phyloP scores from a whole-genome alignment of 2,329 filamentous ascomycete species.

The Fusarium hostae region DNA sequence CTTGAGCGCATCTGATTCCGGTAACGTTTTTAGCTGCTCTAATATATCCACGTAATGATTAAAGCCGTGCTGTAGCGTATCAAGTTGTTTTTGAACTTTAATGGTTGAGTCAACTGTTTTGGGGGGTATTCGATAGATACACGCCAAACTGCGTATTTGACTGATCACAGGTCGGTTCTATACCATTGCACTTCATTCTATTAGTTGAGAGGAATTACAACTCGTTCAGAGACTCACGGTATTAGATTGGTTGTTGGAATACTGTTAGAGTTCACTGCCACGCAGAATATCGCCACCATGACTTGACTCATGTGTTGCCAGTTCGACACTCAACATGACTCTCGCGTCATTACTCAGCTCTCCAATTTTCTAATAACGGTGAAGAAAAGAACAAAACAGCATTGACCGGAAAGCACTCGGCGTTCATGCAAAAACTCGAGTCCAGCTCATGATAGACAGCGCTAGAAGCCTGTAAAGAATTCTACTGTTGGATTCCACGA shows the following conservation, averaged over 20 bases:
- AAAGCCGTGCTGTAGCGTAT: background rate
- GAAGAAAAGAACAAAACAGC: background rate
- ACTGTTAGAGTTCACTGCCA: background rate
- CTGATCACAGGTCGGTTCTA: conserved; percentile 11
- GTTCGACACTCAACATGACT: background rate
- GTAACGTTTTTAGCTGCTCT: background rate
- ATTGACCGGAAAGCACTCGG: conserved; percentile 13
- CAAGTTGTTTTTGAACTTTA: conserved; percentile 8
- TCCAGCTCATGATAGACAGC: background rate
- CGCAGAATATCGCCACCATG: background rate
- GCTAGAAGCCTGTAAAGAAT: conserved; percentile 24
- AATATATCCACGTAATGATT: background rate
- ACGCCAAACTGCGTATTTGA: background rate
- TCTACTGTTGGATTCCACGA: conserved; percentile 1
- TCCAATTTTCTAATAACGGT: background rate
- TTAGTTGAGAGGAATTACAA: background rate
- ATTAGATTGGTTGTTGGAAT: background rate
- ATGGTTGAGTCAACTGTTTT: conserved; percentile 10
- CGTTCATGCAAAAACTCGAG: conserved; percentile 7
- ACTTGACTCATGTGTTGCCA: background rate
- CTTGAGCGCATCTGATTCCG: background rate
- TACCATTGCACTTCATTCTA: background rate
- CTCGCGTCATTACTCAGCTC: background rate
- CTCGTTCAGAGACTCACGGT: background rate
- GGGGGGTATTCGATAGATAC: conserved; percentile 3